These are phyloP conservation scores for Ascocoryne sarcoides DNA, from an alignment of 2,329 filamentous ascomycete species.

Conservation along the genomic window DNA sequence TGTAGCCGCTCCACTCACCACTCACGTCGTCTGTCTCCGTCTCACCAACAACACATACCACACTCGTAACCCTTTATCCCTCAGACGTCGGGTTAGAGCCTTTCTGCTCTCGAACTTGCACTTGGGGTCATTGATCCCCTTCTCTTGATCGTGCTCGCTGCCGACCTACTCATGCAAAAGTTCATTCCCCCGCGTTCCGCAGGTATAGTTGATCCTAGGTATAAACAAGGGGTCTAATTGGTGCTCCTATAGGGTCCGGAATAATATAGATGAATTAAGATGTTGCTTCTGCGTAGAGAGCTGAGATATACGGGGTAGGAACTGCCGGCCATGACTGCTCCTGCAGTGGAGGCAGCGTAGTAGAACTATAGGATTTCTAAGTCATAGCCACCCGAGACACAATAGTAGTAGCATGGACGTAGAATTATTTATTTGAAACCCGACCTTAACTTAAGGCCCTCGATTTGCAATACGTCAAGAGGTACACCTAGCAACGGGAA, in stretches of 20 bases:
- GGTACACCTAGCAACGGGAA: slow-evolving; percentile 21
- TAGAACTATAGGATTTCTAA: slow-evolving; percentile 25
- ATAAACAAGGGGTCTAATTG: slow-evolving; percentile 17
- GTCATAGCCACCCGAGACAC: slow-evolving; percentile 21
- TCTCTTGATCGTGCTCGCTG: slow-evolving; percentile 8
- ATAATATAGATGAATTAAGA: slow-evolving; percentile 20
- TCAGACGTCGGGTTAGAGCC: slow-evolving; percentile 36
- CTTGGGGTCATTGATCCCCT: slow-evolving; percentile 32
- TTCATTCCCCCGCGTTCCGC: slow-evolving; percentile 15
- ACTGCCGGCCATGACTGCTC: slow-evolving; percentile 19
- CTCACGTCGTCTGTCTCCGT: slow-evolving; percentile 28
- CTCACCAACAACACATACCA: slow-evolving; percentile 36
- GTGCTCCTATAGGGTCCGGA: slow-evolving; percentile 11
- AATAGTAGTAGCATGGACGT: slow-evolving; percentile 28
- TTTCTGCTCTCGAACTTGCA: slow-evolving; percentile 36
- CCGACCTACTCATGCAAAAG: slow-evolving; percentile 18
- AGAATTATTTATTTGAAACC: slow-evolving; percentile 25
- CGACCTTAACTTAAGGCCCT: slow-evolving; percentile 16
- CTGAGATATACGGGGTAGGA: slow-evolving; percentile 18
- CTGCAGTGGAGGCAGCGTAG: slow-evolving; percentile 24
- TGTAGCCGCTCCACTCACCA: slow-evolving; percentile 31
- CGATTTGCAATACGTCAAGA: slow-evolving; percentile 24
- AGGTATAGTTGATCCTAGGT: slow-evolving; percentile 23
- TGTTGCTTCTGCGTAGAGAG: slow-evolving; percentile 16
- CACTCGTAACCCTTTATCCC: slow-evolving; percentile 38